These are phyloP conservation scores for Russula vinacea DNA, from an alignment of 768 basidiomycete species.

Conservation along the genomic window DNA sequence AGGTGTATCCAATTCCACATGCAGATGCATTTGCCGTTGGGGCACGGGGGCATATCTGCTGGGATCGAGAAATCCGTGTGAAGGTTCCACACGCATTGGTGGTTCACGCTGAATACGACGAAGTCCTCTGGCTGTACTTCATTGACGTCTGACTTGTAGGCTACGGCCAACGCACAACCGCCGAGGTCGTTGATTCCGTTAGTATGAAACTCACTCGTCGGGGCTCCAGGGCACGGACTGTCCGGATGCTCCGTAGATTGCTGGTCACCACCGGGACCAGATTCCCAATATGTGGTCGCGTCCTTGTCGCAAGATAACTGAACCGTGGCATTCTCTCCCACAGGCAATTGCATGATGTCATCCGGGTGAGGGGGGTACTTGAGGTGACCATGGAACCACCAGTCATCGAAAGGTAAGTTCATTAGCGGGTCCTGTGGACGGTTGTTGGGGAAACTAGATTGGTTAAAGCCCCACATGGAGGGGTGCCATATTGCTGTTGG, in stretches of 20 bases:
- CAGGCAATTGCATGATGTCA: slow-evolving; percentile 38
- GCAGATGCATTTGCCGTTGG: slow-evolving; percentile 44
- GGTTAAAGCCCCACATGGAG: slow-evolving; percentile 44
- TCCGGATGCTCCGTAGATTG: slow-evolving; percentile 28
- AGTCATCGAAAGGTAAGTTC: slow-evolving; percentile 33
- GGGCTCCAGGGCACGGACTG: slow-evolving; percentile 32
- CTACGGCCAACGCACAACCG: slow-evolving; percentile 45
- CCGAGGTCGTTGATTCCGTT: slow-evolving; percentile 35
- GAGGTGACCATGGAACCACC: slow-evolving; percentile 43
- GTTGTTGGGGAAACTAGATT: slow-evolving; percentile 36
- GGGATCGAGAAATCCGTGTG: slow-evolving; percentile 44
- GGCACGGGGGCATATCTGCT: slow-evolving; percentile 43
- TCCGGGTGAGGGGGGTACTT: slow-evolving; percentile 35
- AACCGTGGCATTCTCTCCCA: slow-evolving; percentile 31
- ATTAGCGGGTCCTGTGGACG: slow-evolving; percentile 41
- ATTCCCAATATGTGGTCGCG: slow-evolving; percentile 33
- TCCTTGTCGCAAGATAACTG: slow-evolving; percentile 39
- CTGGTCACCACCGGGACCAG: slow-evolving; percentile 32
- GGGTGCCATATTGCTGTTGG: slow-evolving; percentile 35
- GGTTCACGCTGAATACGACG: slow-evolving; percentile 44
- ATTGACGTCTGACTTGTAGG: slow-evolving; percentile 42
- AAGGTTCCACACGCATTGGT: slow-evolving; percentile 44
- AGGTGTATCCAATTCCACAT: slow-evolving; percentile 44
- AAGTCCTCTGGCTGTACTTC: slow-evolving; percentile 44
- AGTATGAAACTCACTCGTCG: slow-evolving; percentile 35